Base-by-base conservation (phyloP, 2,329 filamentous ascomycete genomes). In the Purpureocillium takamizusanense region DNA sequence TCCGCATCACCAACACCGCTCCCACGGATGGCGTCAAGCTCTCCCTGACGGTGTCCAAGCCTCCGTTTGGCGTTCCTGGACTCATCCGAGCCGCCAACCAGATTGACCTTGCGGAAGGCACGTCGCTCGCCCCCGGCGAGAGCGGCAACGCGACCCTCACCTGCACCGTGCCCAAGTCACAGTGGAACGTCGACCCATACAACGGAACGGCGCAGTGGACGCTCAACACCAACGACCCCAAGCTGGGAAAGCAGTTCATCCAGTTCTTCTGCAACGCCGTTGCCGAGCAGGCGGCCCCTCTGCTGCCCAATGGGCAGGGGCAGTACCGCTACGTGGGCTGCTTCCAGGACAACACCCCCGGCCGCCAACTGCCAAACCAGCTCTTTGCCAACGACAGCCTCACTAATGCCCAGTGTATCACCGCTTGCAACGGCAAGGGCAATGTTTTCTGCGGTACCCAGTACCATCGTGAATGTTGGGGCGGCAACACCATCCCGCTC, bases 41-140 rank as follows among this genome's bases (percentile, higher is more conserved):
- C 2, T 72, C 68, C 0, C 55, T 78, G 12, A 78, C 74, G 0
- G 72, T 80, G 3, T 79, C 75, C 0, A 80, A 80, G 49, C 73
- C 74, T 4, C 76, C 76, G 0, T 77, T 73, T 38, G 74, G 72
- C 12, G 61, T 74, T 3, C 47, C 57, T n/a, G 69, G 72, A 3
- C 66, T 78, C 16, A 65, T 79, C 30, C 62, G 65, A 15, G 69
- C 74, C 1, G 63, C 61, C 11, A 80, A 78, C 49, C 63, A 69
- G 14, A 61, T 76, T 8, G 75, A 78, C 35, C 65, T 79, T 1
- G 73, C 69, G 0, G 76, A 80, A 48, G 76, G 76, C 3, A 73
- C 69, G 0, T 55, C 60, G 2, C 55, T 79, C 1, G 53, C 56
- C 0, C 65, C 72, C 0, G 71, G 71, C 1, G 50, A 74, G 46